Evolutionary conservation across 2,329 filamentous ascomycete species (phyloP), one percentile per base, ranked within the genome.

Genomic region (Penicillium sclerotiorum): DNA sequence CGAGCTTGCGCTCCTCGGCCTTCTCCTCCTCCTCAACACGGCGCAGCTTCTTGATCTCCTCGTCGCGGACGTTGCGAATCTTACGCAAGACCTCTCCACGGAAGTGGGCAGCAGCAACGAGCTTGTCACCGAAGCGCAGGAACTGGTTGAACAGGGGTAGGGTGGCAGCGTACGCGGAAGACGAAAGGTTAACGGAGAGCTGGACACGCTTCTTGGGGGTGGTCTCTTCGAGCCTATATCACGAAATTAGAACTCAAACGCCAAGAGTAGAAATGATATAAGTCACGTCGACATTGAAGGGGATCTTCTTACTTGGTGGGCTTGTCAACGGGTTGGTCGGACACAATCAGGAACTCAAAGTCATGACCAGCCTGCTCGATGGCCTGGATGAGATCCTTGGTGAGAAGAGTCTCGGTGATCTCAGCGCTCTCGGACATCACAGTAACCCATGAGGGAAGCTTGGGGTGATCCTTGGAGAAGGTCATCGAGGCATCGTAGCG

Each of bases 391-490:
- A 99, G 80, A 63, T 97, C 93, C n/a, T 88, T 81, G 4, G 90
- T 96, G 43, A 99, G 81, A 59, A 99, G 77, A 6, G 84, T 79
- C 38, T 96, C 89, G 11, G 92, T 96, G 62, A 99, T 87, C 75
- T 97, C 94, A 50, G 92, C 91, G 73, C 87, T 96, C 80, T 99
- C 94, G 67, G 86, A 95, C 94, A 99, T 97, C 66, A 96, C 84
- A 11, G 90, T 96, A 47, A 87, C 80, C 92, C 92, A 99, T 57
- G 81, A 75, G 27, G 94, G 93, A 27, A 99, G 84, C 79, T 95
- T 96, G 47, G 87, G 69, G 74, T 92, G 84, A 66, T 99, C 94
- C 80, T 95, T 96, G 68, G 93, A 96, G 58, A 86, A 85, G 35
- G 94, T 96, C 60, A 99, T 82, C 45, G 90, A 95, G 47, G 96